phyloP scores from a whole-genome alignment of 2,329 filamentous ascomycete species.

The Calonectria crousiana region DNA sequence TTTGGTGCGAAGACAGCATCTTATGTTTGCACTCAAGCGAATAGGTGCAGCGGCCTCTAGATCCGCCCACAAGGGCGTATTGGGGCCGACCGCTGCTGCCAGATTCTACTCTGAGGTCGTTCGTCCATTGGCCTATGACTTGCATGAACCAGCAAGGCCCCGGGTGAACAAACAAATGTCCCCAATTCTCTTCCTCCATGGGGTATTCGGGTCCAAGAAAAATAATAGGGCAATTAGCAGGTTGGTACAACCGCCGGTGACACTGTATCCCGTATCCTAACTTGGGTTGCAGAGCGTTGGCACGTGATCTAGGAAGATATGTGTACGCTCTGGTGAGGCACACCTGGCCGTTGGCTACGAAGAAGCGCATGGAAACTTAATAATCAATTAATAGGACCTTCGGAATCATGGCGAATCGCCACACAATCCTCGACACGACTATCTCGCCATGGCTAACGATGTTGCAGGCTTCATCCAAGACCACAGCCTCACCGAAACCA shows the following conservation, averaged over 20 bases:
- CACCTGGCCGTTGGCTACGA: constrained; percentile 10
- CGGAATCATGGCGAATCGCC: constrained; percentile 95
- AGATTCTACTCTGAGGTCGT: constrained; percentile 41
- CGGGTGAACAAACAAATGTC: constrained; percentile 54
- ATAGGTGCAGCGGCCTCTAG: constrained; percentile 20
- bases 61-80: constrained; percentile 2
- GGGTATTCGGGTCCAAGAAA: constrained; percentile 93
- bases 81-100: background rate
- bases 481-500: constrained; percentile 76
- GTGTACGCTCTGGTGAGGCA: constrained; percentile 82
- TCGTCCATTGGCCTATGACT: constrained; percentile 70
- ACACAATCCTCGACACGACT: constrained; percentile 82
- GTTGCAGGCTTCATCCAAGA: constrained; percentile 81
- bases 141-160: constrained; percentile 69
- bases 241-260: constrained; percentile 63
- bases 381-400: constrained; percentile 72
- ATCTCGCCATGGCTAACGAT: constrained; percentile 84
- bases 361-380: constrained; percentile 27
- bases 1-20: constrained; percentile 16
- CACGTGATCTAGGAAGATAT: constrained; percentile 82
- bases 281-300: constrained; percentile 72
- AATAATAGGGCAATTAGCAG: constrained; percentile 96
- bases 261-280: background rate
- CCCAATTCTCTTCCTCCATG: constrained; percentile 91
- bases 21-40: constrained; percentile 36